Conservation (phyloP, 352 stramenopile genomes). For the Phytophthora nicotianae region DNA sequence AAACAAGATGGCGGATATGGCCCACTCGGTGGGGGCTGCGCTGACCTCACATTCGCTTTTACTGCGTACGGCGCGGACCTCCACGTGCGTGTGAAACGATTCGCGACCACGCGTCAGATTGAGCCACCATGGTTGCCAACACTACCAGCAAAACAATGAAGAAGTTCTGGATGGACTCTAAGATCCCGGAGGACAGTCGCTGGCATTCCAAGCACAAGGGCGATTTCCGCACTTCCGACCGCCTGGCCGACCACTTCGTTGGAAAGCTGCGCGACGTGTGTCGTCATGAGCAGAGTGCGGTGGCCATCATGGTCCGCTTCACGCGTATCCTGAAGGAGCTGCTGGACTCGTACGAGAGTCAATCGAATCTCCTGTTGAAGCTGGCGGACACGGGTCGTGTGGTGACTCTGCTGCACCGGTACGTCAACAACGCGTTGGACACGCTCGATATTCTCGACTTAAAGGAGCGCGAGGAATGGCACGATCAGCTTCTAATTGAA, state of each 20-base stretch:
- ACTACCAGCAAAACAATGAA: slow-evolving; percentile 30
- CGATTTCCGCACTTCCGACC: slow-evolving; percentile 22
- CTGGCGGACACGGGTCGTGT: slow-evolving; percentile 39
- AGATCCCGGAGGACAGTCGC: slow-evolving; percentile 35
- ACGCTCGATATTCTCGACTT: slow-evolving; percentile 23
- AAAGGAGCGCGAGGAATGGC: slow-evolving; percentile 15
- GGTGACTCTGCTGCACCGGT: slow-evolving; percentile 32
- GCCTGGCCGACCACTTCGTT: slow-evolving; percentile 33
- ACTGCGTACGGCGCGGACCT: background rate
- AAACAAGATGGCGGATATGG: slow-evolving; percentile 2
- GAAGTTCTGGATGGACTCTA: slow-evolving; percentile 40
- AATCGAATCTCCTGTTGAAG: slow-evolving; percentile 36
- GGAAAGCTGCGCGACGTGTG: slow-evolving; percentile 24
- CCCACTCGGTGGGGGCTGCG: background rate
- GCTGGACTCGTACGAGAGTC: slow-evolving; percentile 39
- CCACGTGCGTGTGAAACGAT: background rate
- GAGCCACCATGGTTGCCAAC: background rate
- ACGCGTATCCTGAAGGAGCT: slow-evolving; percentile 32
- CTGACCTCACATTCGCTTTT: background rate
- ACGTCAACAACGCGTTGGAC: slow-evolving; percentile 30
- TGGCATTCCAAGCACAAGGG: slow-evolving; percentile 33
- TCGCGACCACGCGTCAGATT: background rate
- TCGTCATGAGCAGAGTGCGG: slow-evolving; percentile 17
- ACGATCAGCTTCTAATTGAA: slow-evolving; percentile 25
- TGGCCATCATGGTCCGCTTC: slow-evolving; percentile 37